Conservation (phyloP, 495 filamentous ascomycete species). For the Podospora pseudoanserina region DNA sequence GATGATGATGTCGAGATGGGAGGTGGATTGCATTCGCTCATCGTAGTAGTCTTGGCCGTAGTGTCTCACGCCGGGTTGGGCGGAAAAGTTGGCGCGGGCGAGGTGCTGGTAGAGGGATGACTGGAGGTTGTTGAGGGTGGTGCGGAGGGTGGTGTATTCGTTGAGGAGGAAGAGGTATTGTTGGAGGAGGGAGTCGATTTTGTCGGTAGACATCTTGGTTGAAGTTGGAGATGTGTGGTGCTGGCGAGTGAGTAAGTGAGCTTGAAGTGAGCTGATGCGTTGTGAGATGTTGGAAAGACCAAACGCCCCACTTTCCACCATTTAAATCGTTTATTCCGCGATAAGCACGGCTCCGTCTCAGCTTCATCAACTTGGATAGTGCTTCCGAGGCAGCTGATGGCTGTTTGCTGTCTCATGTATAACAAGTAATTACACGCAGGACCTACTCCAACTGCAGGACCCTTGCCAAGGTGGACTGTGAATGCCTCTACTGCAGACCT, state of each 20-base stretch:
- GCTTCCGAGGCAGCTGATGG: not conserved
- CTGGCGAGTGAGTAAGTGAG: not conserved
- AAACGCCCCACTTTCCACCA: not conserved
- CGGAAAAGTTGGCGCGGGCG: slow-evolving; percentile 68
- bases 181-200: slow-evolving; percentile 64
- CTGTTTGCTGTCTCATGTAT: not conserved
- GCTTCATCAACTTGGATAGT: not conserved
- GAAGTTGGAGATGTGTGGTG: not conserved
- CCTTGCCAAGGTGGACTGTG: not conserved
- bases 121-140: slow-evolving; percentile 51
- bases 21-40: slow-evolving; percentile 62
- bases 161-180: slow-evolving; percentile 68
- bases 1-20: slow-evolving; percentile 21
- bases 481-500: not conserved
- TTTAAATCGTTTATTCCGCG: not conserved
- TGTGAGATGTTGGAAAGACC: not conserved
- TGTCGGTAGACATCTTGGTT: not conserved
- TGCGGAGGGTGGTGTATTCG: slow-evolving; percentile 61
- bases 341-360: not conserved
- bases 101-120: slow-evolving; percentile 53
- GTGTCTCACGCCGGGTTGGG: slow-evolving; percentile 52
- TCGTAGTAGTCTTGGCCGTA: slow-evolving; percentile 70
- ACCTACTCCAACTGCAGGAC: not conserved
- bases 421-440: not conserved
- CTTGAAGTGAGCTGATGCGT: too few relatives aligned